Evolutionary conservation across 768 basidiomycete species (phyloP), one percentile per base, ranked within the genome.

Genomic region (Cystobasidium onofrii): DNA sequence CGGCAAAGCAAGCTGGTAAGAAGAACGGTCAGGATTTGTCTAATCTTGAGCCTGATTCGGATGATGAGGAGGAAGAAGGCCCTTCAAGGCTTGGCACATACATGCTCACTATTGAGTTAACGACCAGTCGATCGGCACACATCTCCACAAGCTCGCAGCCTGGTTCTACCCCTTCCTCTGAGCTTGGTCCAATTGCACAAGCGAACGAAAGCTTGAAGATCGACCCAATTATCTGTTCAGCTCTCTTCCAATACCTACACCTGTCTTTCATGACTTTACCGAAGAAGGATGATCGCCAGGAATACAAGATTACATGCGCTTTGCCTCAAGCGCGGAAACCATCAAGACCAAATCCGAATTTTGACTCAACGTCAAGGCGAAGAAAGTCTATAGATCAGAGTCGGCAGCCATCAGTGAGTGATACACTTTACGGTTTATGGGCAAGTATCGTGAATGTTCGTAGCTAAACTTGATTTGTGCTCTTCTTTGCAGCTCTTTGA

Each of bases 401-500:
- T 44, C 50, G 39, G 23, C 46, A 71, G 18, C 69, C 69, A 13
- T 55, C 31, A 10, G 69, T 71, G 39, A 34, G 52, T 39, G 39
- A 6, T 46, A 43, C 31, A 15, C 13, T 50, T 54, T 31, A 25
- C 27, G 46, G 27, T 1, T 18, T 12, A 10, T 3, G 18, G 29
- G 20, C 39, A 54, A 12, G 18, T n/a, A 7, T 54, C 46, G n/a
- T n/a, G n/a, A n/a, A n/a, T n/a, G n/a, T n/a, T n/a, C n/a, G n/a
- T n/a, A n/a, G n/a, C n/a, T n/a, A n/a, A n/a, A n/a, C n/a, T n/a
- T n/a, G n/a, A n/a, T n/a, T n/a, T n/a, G 23, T 17, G 9, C 60
- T 18, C 1, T 46, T 39, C 39, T n/a, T n/a, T 7, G 46, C 92
- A 95, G 0, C 88, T 96, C 25, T 86, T 88, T 64, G 89, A 94